Evolutionary conservation across 306 rosid species (phyloP), one percentile per base, ranked within the genome.

Genomic region (Dryas alaskensis): DNA sequence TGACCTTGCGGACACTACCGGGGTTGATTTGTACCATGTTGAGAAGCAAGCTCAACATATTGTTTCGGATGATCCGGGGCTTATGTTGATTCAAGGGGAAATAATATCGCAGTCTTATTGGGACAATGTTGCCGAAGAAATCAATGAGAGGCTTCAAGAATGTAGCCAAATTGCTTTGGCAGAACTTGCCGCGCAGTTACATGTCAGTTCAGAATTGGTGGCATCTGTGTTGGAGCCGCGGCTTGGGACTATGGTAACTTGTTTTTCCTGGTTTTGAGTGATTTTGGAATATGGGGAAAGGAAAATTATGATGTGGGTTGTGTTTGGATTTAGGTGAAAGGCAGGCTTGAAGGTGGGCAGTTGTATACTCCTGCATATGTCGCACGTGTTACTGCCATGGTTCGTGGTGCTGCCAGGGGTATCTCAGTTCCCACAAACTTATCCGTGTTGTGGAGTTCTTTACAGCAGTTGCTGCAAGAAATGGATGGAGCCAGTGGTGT

Each of bases 311-410:
- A 42, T 75, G 12, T 49, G 49, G 54, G 65, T 25, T 79, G 31
- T 72, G 51, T 44, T 67, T 69, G 78, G 13, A 68, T 77, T 70
- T 80, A 93, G 99, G 97, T 95, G 77, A 88, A 88, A 87, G 99
- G 99, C 42, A 84, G 98, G 87, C 99, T 95, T 78, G 99, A 95
- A 88, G 98, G 96, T 40, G 99, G 99, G 54, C 99, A 90, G 65
- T 75, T 95, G 79, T 95, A 95, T 73, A 95, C 99, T 11, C 99
- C 99, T 70, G 95, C 97, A n/a, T 90, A 95, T 79, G 97, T 95
- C 69, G 92, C 90, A 72, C 96, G 98, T 51, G 85, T 95, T 59
- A 83, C 81, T 81, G 92, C 96, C 61, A 95, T 95, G 99, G 97
- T 95, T 78, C 89, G 97, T 25, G 99, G 99, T 17, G 96, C 99